Evolutionary conservation across 2,329 filamentous ascomycete genomes (phyloP).

Genomic region (Fusarium newnesense): DNA sequence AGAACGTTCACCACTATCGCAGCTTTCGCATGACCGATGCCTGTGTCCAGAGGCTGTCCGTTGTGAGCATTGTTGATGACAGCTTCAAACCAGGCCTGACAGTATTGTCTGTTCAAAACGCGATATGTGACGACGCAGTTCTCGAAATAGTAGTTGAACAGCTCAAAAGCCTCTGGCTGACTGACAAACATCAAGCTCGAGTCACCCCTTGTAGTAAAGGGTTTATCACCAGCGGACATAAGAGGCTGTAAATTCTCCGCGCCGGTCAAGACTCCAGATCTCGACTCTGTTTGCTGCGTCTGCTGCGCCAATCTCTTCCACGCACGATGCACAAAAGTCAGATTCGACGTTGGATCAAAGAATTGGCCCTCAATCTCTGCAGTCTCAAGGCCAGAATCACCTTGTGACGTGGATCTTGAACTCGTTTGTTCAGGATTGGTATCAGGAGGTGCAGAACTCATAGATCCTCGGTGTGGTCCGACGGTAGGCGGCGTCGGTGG

Average conservation of each 20-base stretch:
- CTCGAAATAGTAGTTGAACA: conserved; percentile 67
- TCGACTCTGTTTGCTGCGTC: conserved; percentile 41
- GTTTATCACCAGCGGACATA: conserved; percentile 59
- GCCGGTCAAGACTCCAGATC: conserved; percentile 24
- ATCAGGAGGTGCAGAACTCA: conserved; percentile 25
- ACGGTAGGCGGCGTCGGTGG: conserved; percentile 49
- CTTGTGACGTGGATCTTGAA: conserved; percentile 19
- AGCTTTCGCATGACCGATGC: conserved; percentile 56
- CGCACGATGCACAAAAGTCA: conserved; percentile 64
- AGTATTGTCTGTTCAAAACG: conserved; percentile 64
- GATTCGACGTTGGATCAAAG: conserved; percentile 61
- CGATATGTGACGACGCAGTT: conserved; percentile 69
- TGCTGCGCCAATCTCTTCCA: conserved; percentile 61
- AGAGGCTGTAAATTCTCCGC: conserved; percentile 54
- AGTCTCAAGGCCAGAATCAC: conserved; percentile 57
- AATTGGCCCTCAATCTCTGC: conserved; percentile 64
- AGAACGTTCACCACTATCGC: conserved; percentile 61
- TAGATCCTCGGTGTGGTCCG: not conserved
- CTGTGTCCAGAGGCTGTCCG: conserved; percentile 50
- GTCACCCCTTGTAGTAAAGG: conserved; percentile 50
- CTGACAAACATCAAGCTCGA: conserved; percentile 52
- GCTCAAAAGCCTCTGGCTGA: conserved; percentile 44
- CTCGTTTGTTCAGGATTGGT: not conserved
- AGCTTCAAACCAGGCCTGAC: conserved; percentile 58
- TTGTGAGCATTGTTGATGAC: conserved; percentile 53